Base-by-base conservation (phyloP, 768 basidiomycete species). In the Pleurotus citrinopileatus region DNA sequence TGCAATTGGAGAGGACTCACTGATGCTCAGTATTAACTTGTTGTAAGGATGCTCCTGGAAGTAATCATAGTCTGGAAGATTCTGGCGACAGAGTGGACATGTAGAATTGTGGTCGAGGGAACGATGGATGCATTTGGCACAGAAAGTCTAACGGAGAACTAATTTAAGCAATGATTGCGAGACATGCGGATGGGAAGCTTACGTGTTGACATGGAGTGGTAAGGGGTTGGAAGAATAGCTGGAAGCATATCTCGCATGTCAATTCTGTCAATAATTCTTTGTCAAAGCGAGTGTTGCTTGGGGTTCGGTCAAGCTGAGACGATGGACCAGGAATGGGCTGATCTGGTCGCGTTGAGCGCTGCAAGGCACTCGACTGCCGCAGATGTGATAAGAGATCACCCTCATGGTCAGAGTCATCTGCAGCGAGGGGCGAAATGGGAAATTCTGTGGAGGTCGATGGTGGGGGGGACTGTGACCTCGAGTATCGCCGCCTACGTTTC, bases 151-250 rank as follows among this genome's bases (percentile, higher is more conserved):
- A 27, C 26, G 32, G 50, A 22, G 1, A 23, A 19, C 15, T 32
- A 29, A 53, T 60, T 36, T 43, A 44, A 50, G 52, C 28, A 36
- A 22, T n/a, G 26, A 32, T 13, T n/a, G 27, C 34, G 3, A 37
- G 6, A 22, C 3, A 22, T 12, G 29, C 55, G 53, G 46, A 22
- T 22, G 45, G 48, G 42, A 42, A 43, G 77, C 86, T 63, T 64
- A 91, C 92, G 71, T 98, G 96, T 68, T 98, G 95, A 69, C 96
- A 98, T 10, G 92, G 91, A 2, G 95, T 91, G 13, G 96, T 98
- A 47, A 94, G 77, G 4, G 96, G 94, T 58, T 91, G 84, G 70
- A 85, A 84, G 59, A 94, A 75, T 34, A 97, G 72, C 64, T 79
- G 79, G 64, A 89, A 89, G 70, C 96, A 98, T 28, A 98, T 94